Conservation (phyloP, 345 rosid species). For the Carallia brachiata region DNA sequence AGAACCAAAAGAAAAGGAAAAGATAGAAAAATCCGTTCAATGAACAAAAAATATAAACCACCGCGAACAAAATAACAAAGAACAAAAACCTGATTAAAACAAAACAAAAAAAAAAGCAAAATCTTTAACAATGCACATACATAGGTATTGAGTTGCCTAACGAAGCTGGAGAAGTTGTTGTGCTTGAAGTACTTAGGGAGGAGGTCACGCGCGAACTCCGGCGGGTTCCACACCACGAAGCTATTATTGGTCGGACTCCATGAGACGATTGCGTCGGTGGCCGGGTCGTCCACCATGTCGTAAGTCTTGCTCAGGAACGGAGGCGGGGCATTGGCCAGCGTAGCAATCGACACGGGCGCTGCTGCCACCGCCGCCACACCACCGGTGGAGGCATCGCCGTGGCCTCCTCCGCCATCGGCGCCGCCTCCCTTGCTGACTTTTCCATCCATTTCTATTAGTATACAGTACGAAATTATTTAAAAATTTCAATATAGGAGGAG, state of each 20-base stretch:
- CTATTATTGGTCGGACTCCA: conserved; percentile 82
- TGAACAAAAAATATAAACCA: no score
- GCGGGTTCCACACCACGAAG: conserved; percentile 84
- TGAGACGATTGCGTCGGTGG: conserved; percentile 69
- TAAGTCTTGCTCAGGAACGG: conserved; percentile 91
- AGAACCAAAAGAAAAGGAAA: background rate
- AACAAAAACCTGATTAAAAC: background rate
- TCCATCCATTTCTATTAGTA: conserved; percentile 7
- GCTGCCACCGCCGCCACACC: conserved; percentile 37
- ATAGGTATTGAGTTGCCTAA: conserved; percentile 85
- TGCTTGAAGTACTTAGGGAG: conserved; percentile 88
- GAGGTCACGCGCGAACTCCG: conserved; percentile 77
- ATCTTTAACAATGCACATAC: conserved; percentile 32
- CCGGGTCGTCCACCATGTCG: conserved; percentile 88
- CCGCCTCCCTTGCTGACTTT: conserved; percentile 1
- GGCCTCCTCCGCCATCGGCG: background rate
- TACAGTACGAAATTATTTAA: background rate
- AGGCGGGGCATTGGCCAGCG: conserved; percentile 51
- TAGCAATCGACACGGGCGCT: conserved; percentile 35
- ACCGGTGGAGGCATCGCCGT: conserved; percentile 30
- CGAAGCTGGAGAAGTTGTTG: conserved; percentile 89
- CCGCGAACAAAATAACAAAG: background rate
- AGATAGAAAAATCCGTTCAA: background rate
- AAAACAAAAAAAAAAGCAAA: conserved; percentile 3
- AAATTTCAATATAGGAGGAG: background rate